Evolutionary conservation across 129 eudicot species (phyloP), one percentile per base, ranked within the genome.

Genomic region (Lactuca saligna): DNA sequence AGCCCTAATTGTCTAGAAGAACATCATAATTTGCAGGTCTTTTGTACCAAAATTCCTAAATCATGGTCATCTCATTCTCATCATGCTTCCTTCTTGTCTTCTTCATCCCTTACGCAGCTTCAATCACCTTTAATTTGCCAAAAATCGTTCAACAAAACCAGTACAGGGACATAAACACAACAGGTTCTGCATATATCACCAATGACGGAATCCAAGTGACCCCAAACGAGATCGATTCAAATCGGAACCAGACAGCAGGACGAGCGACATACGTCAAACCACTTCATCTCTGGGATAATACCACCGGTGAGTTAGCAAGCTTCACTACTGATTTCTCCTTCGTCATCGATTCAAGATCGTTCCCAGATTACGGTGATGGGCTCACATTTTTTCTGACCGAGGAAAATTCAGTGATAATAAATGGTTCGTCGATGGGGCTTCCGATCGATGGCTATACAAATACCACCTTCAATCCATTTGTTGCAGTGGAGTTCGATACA

Each of bases 221-320:
- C 61, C 61, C 61, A 56, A 29, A 56, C 4, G 61, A 29, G 34
- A 56, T 56, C 34, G 61, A 29, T 17, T 56, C 61, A 17, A 3
- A 56, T 29, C 61, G 61, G 61, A 56, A 29, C 3, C 61, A 56
- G 61, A 56, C 29, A 56, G 61, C 61, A 7, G 61, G 61, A 16
- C 32, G 61, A 3, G 61, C 61, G 12, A 17, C 32, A 2, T 56
- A 56, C 13, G 13, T 56, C 3, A 17, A 12, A 46, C 51, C 5
- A 46, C 51, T 46, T 46, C 51, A 46, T 46, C 51, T 46, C 51
- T 46, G 51, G 51, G 51, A 46, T 46, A 46, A 46, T 1, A 11
- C 4, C 51, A 11, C 51, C 1, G 51, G 51, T 8, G 51, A 46
- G 51, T 10, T 46, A 11, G 51, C 51, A 12, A 46, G 51, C 51